Percentiles rank a stretch among this genome's conserved stretches.
phyloP scores from a whole-genome alignment of 2,329 filamentous ascomycete genomes.

The Epichloe sibirici region DNA sequence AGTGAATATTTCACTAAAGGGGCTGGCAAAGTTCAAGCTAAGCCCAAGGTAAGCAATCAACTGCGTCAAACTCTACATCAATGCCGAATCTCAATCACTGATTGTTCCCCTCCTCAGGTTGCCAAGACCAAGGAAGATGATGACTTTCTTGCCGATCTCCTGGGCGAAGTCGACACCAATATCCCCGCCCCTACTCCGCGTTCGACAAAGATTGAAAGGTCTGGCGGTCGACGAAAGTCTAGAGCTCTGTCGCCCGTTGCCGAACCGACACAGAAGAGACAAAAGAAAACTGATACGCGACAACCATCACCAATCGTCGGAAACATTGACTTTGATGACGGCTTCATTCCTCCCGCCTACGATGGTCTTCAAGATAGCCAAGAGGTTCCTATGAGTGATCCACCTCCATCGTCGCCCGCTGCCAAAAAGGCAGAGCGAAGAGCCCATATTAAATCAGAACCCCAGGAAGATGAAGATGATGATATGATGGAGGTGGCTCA shows the following conservation, averaged over 20 bases:
- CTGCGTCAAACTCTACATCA: neutral
- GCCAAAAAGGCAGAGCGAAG: constrained; percentile 68
- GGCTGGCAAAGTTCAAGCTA: constrained; percentile 51
- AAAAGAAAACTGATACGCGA: constrained; percentile 38
- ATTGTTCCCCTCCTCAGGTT: constrained; percentile 33
- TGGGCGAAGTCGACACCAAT: constrained; percentile 81
- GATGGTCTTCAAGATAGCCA: constrained; percentile 39
- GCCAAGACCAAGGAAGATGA: constrained; percentile 77
- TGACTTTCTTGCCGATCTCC: constrained; percentile 71
- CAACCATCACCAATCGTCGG: constrained; percentile 32
- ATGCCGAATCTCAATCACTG: neutral
- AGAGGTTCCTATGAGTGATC: constrained; percentile 71
- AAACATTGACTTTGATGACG: constrained; percentile 40
- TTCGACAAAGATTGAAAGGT: constrained; percentile 52
- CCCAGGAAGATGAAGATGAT: constrained; percentile 59
- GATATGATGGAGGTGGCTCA: constrained; percentile 82
- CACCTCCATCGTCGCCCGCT: constrained; percentile 75
- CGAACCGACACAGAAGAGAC: constrained; percentile 41
- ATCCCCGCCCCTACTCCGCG: constrained; percentile 41
- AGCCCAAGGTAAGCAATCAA: constrained; percentile 57
- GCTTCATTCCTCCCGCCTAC: constrained; percentile 48
- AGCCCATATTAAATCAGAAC: constrained; percentile 35
- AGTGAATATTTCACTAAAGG: constrained; percentile 89
- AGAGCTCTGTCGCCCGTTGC: constrained; percentile 68
- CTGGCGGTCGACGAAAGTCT: constrained; percentile 64